Evolutionary conservation across 345 rosid species (phyloP).

Genomic region (Excoecaria agallocha): DNA sequence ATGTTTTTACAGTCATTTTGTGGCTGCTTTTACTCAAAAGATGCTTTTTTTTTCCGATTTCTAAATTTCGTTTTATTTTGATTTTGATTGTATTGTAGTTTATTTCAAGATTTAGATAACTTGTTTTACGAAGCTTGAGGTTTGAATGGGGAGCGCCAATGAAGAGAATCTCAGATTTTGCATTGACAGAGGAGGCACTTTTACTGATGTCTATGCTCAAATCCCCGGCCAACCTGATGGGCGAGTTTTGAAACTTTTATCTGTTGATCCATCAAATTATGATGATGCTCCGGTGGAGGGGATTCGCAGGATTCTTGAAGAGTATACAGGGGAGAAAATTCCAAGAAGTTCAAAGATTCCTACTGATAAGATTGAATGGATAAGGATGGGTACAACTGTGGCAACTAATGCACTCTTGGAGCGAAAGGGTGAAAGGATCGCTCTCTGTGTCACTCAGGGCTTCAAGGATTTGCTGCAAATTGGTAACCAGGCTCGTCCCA

Average conservation of each 20-base stretch:
- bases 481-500: constrained; percentile 92
- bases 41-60: background rate
- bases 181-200: constrained; percentile 94
- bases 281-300: constrained; percentile 99
- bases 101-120: background rate
- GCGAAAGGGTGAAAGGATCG: constrained; percentile 92
- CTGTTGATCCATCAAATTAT: constrained; percentile 90
- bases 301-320: constrained; percentile 83
- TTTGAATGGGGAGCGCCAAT: constrained; percentile 44
- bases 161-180: constrained; percentile 75
- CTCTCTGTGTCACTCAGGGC: constrained; percentile 81
- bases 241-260: constrained; percentile 75
- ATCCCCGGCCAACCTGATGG: constrained; percentile 74
- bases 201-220: constrained; percentile 96
- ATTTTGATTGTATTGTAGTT: background rate
- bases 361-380: constrained; percentile 88
- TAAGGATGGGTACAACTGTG: constrained; percentile 97
- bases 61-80: background rate
- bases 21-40: no score
- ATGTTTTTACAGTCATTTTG: no score
- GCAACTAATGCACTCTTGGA: constrained; percentile 94
- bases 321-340: constrained; percentile 61
- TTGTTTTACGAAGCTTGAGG: background rate
- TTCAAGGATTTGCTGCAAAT: constrained; percentile 89
- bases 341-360: constrained; percentile 74